Base-by-base conservation (phyloP, 2,329 filamentous ascomycete species). In the Cercospora zeae-maydis region DNA sequence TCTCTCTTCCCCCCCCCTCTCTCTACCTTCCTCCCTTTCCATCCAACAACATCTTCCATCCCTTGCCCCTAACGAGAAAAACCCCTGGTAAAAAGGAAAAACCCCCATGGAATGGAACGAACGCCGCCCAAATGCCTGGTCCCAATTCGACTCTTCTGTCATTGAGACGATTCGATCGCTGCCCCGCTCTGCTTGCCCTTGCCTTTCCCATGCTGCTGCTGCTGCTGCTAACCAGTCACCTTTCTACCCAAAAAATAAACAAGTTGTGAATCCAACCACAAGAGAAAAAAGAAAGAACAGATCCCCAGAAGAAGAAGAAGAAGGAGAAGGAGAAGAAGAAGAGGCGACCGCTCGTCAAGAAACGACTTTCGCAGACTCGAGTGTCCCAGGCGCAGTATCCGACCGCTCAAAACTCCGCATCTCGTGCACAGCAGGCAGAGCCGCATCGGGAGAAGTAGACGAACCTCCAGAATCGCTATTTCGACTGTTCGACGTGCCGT, bases 401-500 rank as follows among this genome's bases (percentile, higher is more conserved):
- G 65, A 66, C 2, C 65, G 45, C 49, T 64, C 61, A 6, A 63
- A 58, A 30, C 37, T 24, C 3, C 36, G 59, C 30, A 33, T 19
- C 31, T 42, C 58, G 30, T 59, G 57, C 8, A 56, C 47, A 56
- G 31, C n/a, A 39, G 19, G 58, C 30, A 55, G 37, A 21, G n/a
- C 39, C 3, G 9, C 39, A 10, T 64, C 58, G 19, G 55, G 49
- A 14, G 62, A 58, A 1, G 49, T 21, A 5, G 58, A 16, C 36
- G 62, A 59, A 4, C 52, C 60, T 1, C 52, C 60, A 2, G 51
- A 31, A 14, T 63, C 65, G 31, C 66, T 58, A 37, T 31, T 62
- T 16, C 59, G 30, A 27, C 61, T 27, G 24, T 27, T 56, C 13
- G 68, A 69, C 45, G 75, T 72, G 39, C 73, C 67, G 16, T 77